A percentile compares a stretch with the other conserved stretches of the same genome.
These are phyloP conservation scores for Fusarium sp. DNA, from an alignment of 2,329 filamentous ascomycete genomes.

Conservation along the genomic window DNA sequence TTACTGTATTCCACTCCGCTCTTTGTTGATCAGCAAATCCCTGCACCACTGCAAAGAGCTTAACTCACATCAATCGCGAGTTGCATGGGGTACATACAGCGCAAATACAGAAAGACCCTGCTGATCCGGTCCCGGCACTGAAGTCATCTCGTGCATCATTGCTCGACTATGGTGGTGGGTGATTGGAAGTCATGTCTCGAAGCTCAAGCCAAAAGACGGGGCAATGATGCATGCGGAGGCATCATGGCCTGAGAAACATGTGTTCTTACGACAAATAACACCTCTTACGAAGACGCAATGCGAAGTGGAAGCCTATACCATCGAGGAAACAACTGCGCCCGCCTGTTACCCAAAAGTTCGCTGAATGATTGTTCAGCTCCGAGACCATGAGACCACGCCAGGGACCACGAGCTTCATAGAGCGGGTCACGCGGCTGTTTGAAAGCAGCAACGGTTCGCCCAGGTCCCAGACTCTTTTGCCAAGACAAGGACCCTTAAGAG, in stretches of 20 bases:
- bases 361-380: constrained; percentile 13
- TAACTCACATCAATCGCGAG: constrained; percentile 11
- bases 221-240: constrained; percentile 25
- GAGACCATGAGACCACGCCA: constrained; percentile 28
- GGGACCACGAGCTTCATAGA: constrained; percentile 19
- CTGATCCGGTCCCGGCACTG: constrained; percentile 39
- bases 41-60: constrained; percentile 7
- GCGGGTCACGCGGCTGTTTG: constrained; percentile 34
- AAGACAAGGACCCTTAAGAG: constrained; percentile 10
- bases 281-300: background rate
- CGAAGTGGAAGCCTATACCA: background rate
- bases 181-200: constrained; percentile 14
- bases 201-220: constrained; percentile 26
- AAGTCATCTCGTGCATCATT: constrained; percentile 34
- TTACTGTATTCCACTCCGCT: constrained; percentile 10
- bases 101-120: constrained; percentile 39
- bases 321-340: background rate
- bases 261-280: constrained; percentile 1
- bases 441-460: constrained; percentile 28
- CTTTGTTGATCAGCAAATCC: constrained; percentile 21
- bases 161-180: constrained; percentile 6
- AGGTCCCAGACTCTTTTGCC: constrained; percentile 4
- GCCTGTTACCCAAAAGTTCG: background rate
- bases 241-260: constrained; percentile 24
- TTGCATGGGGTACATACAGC: background rate